These are phyloP conservation scores for Sporisorium graminicola DNA, from an alignment of 1,284 basidiomycete species.

Conservation along the genomic window DNA sequence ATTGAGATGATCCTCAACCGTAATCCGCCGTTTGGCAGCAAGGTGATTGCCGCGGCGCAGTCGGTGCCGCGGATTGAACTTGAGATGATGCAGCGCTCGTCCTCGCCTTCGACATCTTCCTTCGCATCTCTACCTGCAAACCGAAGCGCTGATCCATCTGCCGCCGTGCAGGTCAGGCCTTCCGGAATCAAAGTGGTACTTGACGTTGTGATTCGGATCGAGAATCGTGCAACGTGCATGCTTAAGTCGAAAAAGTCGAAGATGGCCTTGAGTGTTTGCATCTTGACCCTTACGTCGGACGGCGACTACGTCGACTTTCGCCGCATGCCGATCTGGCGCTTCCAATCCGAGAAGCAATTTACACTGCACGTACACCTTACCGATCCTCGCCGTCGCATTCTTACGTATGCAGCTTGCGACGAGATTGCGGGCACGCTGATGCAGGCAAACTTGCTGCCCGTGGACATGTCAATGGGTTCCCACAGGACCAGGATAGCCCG, in stretches of 20 bases:
- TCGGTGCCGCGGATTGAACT: slow-evolving; percentile 48
- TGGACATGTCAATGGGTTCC: slow-evolving; percentile 31
- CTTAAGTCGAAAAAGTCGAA: slow-evolving; percentile 45
- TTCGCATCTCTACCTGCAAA: not conserved
- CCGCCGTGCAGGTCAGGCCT: not conserved
- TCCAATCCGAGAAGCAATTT: slow-evolving; percentile 45
- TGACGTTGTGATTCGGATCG: slow-evolving; percentile 32
- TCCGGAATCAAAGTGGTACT: slow-evolving; percentile 22
- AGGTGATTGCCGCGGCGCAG: slow-evolving; percentile 38
- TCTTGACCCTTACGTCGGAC: slow-evolving; percentile 38
- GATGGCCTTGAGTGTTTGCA: slow-evolving; percentile 39
- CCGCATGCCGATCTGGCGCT: slow-evolving; percentile 49
- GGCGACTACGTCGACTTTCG: slow-evolving; percentile 49
- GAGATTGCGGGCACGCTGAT: slow-evolving; percentile 46
- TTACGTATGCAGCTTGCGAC: slow-evolving; percentile 49
- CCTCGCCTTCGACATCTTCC: slow-evolving; percentile 2
- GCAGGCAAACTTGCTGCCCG: slow-evolving; percentile 39
- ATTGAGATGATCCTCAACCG: slow-evolving; percentile 60
- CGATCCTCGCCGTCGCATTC: slow-evolving; percentile 61
- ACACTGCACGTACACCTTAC: slow-evolving; percentile 54
- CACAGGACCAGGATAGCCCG: slow-evolving; percentile 27
- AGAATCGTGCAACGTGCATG: slow-evolving; percentile 42
- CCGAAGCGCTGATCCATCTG: not conserved
- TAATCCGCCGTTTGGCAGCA: slow-evolving; percentile 55
- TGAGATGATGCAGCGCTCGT: slow-evolving; percentile 39